Percentiles rank a stretch among this genome's conserved stretches.
These are phyloP conservation scores for Paramecium bursaria DNA, from an alignment of 73 alveolate genomes.

Conservation along the genomic window DNA sequence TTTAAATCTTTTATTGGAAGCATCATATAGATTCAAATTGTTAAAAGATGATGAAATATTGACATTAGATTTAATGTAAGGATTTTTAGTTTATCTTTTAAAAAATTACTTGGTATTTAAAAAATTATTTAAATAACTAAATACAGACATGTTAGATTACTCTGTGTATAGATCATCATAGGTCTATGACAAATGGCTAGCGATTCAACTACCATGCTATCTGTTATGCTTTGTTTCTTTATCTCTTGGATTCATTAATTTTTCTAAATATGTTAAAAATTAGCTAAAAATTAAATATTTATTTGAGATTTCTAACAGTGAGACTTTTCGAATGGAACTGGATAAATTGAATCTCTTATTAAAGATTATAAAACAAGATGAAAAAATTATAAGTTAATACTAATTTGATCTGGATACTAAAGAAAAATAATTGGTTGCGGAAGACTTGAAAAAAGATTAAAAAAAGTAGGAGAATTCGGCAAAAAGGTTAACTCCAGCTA, in stretches of 20 bases:
- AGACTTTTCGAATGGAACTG: conserved; percentile 17
- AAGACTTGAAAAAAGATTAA: too few species aligned
- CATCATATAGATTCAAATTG: conserved; percentile 1
- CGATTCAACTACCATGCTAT: background rate
- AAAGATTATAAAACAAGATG: too few species aligned
- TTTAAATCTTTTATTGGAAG: conserved; percentile 11
- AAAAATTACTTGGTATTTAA: conserved; percentile 3
- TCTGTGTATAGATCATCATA: conserved; percentile 1
- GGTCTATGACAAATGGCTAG: background rate
- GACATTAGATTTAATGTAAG: conserved; percentile 4
- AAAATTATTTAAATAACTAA: background rate
- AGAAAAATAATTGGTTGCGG: too few species aligned
- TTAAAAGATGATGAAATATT: background rate
- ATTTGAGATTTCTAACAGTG: background rate
- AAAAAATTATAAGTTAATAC: too few species aligned
- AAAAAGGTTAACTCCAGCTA: too few species aligned
- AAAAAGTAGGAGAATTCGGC: too few species aligned
- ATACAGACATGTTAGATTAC: conserved; percentile 31
- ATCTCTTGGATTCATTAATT: background rate
- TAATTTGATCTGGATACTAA: too few species aligned
- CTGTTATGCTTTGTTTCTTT: background rate
- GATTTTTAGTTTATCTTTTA: conserved; percentile 2
- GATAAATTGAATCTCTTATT: too few species aligned
- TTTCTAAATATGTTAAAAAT: background rate
- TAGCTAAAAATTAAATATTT: background rate